Evolutionary conservation across 148 eudicot species (phyloP), one percentile per base, ranked within the genome.

Genomic region (Cornus suecica): DNA sequence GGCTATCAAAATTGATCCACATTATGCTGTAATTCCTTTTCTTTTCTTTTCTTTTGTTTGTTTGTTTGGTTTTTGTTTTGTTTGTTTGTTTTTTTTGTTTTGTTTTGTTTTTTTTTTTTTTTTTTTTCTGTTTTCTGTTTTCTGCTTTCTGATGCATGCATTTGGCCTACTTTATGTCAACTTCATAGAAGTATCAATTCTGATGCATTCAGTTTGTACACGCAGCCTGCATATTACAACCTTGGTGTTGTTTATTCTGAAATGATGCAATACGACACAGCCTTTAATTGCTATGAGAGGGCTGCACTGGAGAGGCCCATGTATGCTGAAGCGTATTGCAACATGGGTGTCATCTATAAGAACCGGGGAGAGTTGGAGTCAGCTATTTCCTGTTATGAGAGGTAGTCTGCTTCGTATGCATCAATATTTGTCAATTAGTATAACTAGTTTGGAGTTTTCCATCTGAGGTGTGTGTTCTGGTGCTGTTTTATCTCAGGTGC

Each of bases 321-420:
- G 98, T 95, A 95, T 87, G 97, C 98, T 66, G 99, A 95, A 88
- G 99, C 99, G 70, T 95, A 91, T 80, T 95, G 99, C 87, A 95
- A 95, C 80, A 95, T 95, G 97, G 99, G 99, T 76, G 98, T 95
- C 77, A 95, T 95, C 72, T 95, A 74, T 86, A 95, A 95, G 83
- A 95, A 95, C 78, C 87, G 94, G 76, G 98, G 98, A 78, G 98
- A 95, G 71, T 84, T 95, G 83, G 97, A 93, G 87, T 86, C 94
- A 51, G 97, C 99, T 75, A 93, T 95, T 80, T 85, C 99, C 77
- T 95, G 98, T 85, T 95, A 95, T 80, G 99, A 95, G 83, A 91
- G 99, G 99, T 95, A 75, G 76, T 28, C 67, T 71, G 15, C 25
- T 30, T 70, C 68, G 18, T 30, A 31, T 61, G 31, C 48, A 48